These are phyloP conservation scores for Candida berthetii DNA, from an alignment of 805 yeast species.

Conservation along the genomic window DNA sequence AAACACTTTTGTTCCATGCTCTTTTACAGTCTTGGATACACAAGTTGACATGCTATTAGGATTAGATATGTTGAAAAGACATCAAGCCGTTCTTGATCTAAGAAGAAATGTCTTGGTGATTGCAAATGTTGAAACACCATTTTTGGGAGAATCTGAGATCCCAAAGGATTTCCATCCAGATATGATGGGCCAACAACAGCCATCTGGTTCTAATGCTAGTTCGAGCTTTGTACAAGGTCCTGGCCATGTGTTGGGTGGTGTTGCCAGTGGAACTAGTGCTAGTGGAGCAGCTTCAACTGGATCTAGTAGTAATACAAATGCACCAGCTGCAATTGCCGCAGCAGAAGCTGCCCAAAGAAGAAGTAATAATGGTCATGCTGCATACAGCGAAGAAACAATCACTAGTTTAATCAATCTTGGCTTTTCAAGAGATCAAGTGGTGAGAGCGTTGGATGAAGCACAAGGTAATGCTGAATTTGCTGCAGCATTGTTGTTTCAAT, in stretches of 20 bases:
- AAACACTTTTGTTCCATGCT: constrained; percentile 53
- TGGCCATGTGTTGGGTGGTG: background rate
- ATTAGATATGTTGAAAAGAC: constrained; percentile 84
- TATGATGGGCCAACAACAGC: background rate
- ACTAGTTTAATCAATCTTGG: constrained; percentile 61
- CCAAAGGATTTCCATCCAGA: constrained; percentile 25
- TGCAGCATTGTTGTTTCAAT: constrained; percentile 64
- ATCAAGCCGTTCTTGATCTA: constrained; percentile 78
- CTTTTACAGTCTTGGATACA: constrained; percentile 68
- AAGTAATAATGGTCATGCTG: constrained; percentile 1
- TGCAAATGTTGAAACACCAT: constrained; percentile 67
- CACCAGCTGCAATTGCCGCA: constrained; percentile 6
- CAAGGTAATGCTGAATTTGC: constrained; percentile 82
- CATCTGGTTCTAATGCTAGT: background rate
- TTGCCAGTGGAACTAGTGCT: constrained; percentile 5
- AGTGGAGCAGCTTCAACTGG: constrained; percentile 12
- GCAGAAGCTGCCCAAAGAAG: constrained; percentile 2
- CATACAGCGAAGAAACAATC: constrained; percentile 30
- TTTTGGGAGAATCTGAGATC: constrained; percentile 68
- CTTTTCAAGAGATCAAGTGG: constrained; percentile 57
- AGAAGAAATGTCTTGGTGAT: constrained; percentile 56
- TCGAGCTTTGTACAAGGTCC: too few relatives aligned
- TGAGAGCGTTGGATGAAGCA: constrained; percentile 57
- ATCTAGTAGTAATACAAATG: constrained; percentile 2
- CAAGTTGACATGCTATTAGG: constrained; percentile 77